phyloP scores from a whole-genome alignment of 1,284 basidiomycete species.

The Cryptococcus wingfieldii region DNA sequence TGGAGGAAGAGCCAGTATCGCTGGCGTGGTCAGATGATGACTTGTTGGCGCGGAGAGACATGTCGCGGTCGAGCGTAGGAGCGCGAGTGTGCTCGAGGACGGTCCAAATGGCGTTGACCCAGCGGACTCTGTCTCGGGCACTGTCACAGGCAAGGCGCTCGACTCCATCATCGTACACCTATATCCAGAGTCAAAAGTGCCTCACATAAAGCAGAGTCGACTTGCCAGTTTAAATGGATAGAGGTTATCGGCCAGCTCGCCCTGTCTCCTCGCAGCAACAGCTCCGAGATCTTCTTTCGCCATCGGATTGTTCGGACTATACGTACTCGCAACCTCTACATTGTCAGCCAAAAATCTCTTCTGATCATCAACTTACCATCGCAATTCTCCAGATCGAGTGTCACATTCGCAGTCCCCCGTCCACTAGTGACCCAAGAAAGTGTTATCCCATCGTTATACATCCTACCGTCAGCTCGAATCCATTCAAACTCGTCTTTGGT shows the following conservation, averaged over 20 bases:
- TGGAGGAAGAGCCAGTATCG: conserved; percentile 37
- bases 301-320: conserved; percentile 68
- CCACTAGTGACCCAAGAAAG: conserved; percentile 71
- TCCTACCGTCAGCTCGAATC: conserved; percentile 75
- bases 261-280: conserved; percentile 64
- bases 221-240: conserved; percentile 73
- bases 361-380: conserved; percentile 32
- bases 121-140: conserved; percentile 72
- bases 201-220: background rate
- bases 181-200: background rate
- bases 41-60: conserved; percentile 20
- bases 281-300: conserved; percentile 78
- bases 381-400: conserved; percentile 75
- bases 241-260: conserved; percentile 61
- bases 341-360: background rate
- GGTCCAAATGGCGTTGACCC: conserved; percentile 81
- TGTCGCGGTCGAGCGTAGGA: conserved; percentile 8
- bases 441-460: conserved; percentile 72
- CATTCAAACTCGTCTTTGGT: conserved; percentile 67
- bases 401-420: conserved; percentile 71
- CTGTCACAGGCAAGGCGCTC: conserved; percentile 79
- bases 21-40: conserved; percentile 19
- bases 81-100: conserved; percentile 43
- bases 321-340: conserved; percentile 66
- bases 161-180: conserved; percentile 74